Evolutionary conservation across 1,284 basidiomycete species (phyloP).

Genomic region (Cerrena zonata): DNA sequence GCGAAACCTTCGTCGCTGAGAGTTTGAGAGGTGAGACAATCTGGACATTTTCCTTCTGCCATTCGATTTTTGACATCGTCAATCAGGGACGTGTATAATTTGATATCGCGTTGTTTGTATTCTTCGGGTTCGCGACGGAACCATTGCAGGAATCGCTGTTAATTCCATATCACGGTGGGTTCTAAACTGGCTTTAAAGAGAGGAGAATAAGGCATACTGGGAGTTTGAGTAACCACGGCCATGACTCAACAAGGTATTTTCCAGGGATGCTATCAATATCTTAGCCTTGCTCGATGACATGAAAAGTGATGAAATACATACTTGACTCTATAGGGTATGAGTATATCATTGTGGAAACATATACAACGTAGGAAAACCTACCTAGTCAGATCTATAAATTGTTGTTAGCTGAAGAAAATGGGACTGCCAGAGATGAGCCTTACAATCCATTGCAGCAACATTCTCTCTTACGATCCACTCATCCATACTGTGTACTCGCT

Average conservation of each 20-base stretch:
- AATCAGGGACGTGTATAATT: constrained; percentile 37
- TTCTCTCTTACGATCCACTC: constrained; percentile 45
- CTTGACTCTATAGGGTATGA: constrained; percentile 31
- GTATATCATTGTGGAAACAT: background rate
- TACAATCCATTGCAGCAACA: constrained; percentile 39
- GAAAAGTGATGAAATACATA: too few relatives aligned
- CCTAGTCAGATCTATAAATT: constrained; percentile 39
- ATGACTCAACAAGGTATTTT: constrained; percentile 47
- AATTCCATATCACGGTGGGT: background rate
- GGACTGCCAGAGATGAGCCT: background rate
- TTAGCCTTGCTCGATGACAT: too few relatives aligned
- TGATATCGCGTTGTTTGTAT: constrained; percentile 37
- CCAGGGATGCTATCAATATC: constrained; percentile 40
- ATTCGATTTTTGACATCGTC: constrained; percentile 42
- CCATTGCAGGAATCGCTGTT: constrained; percentile 36
- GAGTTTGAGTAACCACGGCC: constrained; percentile 44
- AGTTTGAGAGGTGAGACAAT: constrained; percentile 40
- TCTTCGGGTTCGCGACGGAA: constrained; percentile 38
- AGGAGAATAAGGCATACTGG: constrained; percentile 24
- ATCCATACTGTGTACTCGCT: constrained; percentile 39
- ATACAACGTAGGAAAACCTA: constrained; percentile 12
- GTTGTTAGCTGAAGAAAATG: background rate
- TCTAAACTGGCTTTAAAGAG: too few relatives aligned
- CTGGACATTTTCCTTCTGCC: constrained; percentile 34
- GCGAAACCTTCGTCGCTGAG: constrained; percentile 28